Conservation (phyloP, 306 rosid genomes). For the Rosa lucieae region DNA sequence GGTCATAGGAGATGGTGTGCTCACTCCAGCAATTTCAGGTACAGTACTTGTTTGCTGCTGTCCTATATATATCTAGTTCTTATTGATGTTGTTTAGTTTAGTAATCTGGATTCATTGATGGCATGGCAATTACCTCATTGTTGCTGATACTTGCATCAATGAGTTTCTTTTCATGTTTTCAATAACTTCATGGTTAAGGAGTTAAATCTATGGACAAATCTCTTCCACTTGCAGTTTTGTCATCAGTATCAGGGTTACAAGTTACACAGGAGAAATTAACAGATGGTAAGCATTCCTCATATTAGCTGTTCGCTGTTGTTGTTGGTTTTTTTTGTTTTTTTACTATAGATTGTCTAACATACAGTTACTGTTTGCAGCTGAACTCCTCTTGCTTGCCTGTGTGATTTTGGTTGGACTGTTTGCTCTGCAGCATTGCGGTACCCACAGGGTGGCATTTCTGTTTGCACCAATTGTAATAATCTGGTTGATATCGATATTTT, state of each 20-base stretch:
- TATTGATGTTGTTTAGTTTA: neutral
- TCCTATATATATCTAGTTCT: neutral
- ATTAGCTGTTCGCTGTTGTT: neutral
- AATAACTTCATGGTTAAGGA: slow-evolving; percentile 10
- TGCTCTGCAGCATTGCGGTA: slow-evolving; percentile 89
- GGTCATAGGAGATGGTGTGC: slow-evolving; percentile 92
- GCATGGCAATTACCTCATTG: neutral
- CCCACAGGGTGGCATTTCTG: slow-evolving; percentile 76
- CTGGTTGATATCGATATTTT: slow-evolving; percentile 76
- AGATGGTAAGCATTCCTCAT: slow-evolving; percentile 41
- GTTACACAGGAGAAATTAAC: slow-evolving; percentile 58
- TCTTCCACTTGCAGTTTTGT: slow-evolving; percentile 58
- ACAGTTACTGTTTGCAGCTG: slow-evolving; percentile 45
- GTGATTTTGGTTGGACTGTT: slow-evolving; percentile 77
- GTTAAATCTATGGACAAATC: neutral
- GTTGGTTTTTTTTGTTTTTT: neutral
- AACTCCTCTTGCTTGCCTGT: slow-evolving; percentile 74
- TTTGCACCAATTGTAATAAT: slow-evolving; percentile 74
- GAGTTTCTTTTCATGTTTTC: neutral
- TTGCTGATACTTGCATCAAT: neutral
- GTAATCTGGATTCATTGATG: neutral
- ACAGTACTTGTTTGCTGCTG: slow-evolving; percentile 14
- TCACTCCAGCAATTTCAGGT: slow-evolving; percentile 95
- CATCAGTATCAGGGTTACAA: slow-evolving; percentile 75
- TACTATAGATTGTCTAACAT: neutral